These are phyloP conservation scores for Funneliformis geosporum DNA, from an alignment of 192 early-diverging fungal species.

Conservation along the genomic window DNA sequence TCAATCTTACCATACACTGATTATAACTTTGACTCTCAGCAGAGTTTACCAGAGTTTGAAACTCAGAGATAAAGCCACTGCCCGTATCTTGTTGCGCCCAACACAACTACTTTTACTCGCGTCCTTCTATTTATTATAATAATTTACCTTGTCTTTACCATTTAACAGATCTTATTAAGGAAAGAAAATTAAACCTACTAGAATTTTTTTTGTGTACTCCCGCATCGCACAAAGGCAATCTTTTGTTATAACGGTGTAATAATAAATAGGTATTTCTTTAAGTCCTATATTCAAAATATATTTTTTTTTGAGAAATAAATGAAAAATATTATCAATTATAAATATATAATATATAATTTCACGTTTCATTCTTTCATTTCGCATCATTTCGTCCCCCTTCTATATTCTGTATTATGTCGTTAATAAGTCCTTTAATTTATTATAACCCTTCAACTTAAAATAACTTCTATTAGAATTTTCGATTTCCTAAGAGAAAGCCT, in stretches of 20 bases:
- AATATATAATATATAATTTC: neutral
- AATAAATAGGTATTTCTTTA: neutral
- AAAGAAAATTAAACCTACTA: neutral
- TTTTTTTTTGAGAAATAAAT: neutral
- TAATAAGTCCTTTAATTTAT: neutral
- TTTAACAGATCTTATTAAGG: neutral
- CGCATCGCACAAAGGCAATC: neutral
- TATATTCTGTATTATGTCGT: neutral
- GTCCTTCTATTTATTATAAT: neutral
- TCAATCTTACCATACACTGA: neutral
- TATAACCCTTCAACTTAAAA: neutral
- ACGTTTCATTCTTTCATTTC: neutral
- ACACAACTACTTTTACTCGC: neutral
- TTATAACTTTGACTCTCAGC: neutral
- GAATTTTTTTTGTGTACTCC: neutral
- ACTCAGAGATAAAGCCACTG: neutral
- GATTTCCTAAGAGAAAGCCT: neutral
- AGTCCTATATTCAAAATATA: neutral
- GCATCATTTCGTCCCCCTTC: neutral
- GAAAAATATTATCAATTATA: neutral
- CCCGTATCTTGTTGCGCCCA: neutral
- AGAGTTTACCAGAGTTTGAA: neutral
- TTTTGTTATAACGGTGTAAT: neutral
- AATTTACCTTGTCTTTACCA: neutral
- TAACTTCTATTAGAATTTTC: neutral